Evolutionary conservation across 2,329 filamentous ascomycete species (phyloP).

Genomic region (Xylariaceae sp.): DNA sequence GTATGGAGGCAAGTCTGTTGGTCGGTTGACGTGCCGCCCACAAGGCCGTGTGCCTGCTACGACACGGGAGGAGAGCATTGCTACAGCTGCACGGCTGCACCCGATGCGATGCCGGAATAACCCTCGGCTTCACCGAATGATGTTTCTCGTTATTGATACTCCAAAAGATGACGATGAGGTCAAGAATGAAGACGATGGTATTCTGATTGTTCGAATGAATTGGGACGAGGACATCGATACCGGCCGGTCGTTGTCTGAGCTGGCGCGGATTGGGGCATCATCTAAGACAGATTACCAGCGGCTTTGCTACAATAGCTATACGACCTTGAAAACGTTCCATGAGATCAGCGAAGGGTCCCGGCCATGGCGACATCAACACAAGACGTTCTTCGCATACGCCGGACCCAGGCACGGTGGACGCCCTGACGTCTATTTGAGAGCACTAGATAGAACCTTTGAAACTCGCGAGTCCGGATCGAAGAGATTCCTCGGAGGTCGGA

Average conservation of each 20-base stretch:
- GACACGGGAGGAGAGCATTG: not conserved
- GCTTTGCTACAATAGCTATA: not conserved
- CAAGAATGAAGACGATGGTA: too few species aligned
- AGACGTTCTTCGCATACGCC: not conserved
- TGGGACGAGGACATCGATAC: not conserved
- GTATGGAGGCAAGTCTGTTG: not conserved
- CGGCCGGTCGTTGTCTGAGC: not conserved
- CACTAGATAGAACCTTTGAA: not conserved
- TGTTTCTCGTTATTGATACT: constrained; percentile 2
- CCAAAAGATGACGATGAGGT: not conserved
- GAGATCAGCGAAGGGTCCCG: not conserved
- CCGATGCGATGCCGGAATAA: constrained; percentile 1
- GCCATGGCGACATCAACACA: not conserved
- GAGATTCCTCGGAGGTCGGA: not conserved
- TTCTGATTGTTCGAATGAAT: not conserved
- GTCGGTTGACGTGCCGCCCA: too few species aligned
- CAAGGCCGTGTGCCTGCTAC: not conserved
- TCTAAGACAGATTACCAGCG: not conserved
- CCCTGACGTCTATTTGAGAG: not conserved
- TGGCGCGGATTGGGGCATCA: not conserved
- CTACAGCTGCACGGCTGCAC: not conserved
- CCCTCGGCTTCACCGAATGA: not conserved
- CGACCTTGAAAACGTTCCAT: not conserved
- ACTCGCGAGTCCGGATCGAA: not conserved
- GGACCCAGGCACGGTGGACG: not conserved